Evolutionary conservation across 352 stramenopile genomes (phyloP).

Genomic region (Globisporangium mamillatum): DNA sequence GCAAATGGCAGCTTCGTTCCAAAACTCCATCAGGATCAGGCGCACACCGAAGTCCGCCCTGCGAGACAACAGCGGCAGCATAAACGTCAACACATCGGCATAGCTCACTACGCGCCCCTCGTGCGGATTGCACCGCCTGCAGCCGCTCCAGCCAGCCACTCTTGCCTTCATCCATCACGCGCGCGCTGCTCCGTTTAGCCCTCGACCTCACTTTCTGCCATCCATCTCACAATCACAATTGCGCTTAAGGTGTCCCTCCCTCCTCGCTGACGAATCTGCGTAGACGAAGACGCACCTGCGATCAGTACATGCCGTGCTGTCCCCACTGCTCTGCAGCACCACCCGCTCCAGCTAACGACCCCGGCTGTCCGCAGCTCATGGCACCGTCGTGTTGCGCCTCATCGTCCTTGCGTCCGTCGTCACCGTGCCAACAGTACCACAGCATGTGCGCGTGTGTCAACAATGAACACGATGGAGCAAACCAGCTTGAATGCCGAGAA

Average conservation of each 20-base stretch:
- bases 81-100: background rate
- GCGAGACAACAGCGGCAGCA: background rate
- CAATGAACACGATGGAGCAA: background rate
- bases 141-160: background rate
- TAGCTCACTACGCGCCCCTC: background rate
- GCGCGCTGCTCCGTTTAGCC: background rate
- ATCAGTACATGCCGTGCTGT: background rate
- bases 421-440: slow-evolving; percentile 5
- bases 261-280: background rate
- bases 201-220: background rate
- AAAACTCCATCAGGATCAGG: background rate
- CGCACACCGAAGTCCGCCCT: background rate
- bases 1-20: background rate
- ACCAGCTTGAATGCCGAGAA: too few relatives aligned
- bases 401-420: background rate
- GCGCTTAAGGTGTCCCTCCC: slow-evolving; percentile 1
- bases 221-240: slow-evolving; percentile 3
- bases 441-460: slow-evolving; percentile 1
- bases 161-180: background rate
- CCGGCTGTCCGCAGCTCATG: background rate
- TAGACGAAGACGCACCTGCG: background rate
- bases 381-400: slow-evolving; percentile 1
- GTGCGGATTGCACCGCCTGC: background rate
- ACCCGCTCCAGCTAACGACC: background rate
- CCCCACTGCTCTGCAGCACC: background rate